Percentiles rank a stretch among this genome's conserved stretches.
Evolutionary conservation across 768 basidiomycete species (phyloP).

Genomic region (Cystofilobasidium macerans): DNA sequence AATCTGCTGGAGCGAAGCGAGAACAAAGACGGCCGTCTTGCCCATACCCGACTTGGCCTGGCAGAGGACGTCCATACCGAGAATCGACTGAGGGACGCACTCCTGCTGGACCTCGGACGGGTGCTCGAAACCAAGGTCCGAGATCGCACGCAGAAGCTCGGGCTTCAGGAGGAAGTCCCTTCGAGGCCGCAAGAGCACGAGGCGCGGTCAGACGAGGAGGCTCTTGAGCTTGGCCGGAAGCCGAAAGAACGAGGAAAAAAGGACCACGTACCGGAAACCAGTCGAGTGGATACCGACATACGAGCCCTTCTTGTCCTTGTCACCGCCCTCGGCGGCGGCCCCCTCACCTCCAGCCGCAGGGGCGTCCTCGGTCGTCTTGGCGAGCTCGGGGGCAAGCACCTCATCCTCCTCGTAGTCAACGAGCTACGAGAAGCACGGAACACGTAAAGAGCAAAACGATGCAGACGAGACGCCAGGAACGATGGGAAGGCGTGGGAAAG

Average conservation of each 20-base stretch:
- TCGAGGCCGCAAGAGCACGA: not conserved
- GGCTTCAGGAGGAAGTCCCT: slow-evolving; percentile 98
- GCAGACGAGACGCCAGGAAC: not conserved
- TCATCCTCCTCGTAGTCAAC: slow-evolving; percentile 29
- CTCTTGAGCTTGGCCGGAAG: too few species aligned
- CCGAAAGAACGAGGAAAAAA: too few species aligned
- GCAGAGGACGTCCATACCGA: slow-evolving; percentile 98
- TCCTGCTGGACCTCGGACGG: slow-evolving; percentile 99
- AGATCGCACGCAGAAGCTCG: slow-evolving; percentile 90
- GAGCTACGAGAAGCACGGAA: not conserved
- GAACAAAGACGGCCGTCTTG: slow-evolving; percentile 98
- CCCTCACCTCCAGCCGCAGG: too few species aligned
- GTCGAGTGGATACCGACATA: slow-evolving; percentile 98
- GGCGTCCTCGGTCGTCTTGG: slow-evolving; percentile 43
- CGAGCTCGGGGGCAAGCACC: slow-evolving; percentile 21
- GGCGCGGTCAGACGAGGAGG: too few species aligned
- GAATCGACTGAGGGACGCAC: slow-evolving; percentile 97
- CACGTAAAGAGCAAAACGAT: not conserved
- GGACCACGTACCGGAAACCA: slow-evolving; percentile 87
- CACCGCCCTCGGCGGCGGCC: too few species aligned
- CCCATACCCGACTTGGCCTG: slow-evolving; percentile 91
- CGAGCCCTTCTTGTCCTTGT: slow-evolving; percentile 93
- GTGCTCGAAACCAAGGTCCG: slow-evolving; percentile 99
- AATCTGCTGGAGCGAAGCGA: slow-evolving; percentile 93
- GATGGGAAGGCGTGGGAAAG: too few species aligned